phyloP scores from a whole-genome alignment of 768 basidiomycete genomes.

The Cystofilobasidium macerans region DNA sequence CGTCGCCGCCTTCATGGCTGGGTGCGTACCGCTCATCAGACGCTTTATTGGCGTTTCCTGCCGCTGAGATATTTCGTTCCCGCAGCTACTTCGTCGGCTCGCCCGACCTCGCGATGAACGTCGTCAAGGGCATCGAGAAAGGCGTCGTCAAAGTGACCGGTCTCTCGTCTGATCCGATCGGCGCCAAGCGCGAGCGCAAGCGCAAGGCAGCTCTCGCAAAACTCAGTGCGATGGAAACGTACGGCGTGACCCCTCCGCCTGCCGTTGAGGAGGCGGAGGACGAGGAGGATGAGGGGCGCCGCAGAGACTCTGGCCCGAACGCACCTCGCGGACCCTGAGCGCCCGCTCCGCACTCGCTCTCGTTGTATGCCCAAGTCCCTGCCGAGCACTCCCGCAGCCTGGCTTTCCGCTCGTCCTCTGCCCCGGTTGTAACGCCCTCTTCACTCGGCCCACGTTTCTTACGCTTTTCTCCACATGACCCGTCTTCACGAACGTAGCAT shows the following conservation, averaged over 20 bases:
- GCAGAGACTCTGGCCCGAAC: not conserved
- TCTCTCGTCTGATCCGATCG: not conserved
- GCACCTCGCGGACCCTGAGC: no score
- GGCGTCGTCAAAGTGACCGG: conserved; percentile 13
- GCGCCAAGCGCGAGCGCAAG: conserved; percentile 1
- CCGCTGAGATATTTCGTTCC: not conserved
- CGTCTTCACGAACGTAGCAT: no score
- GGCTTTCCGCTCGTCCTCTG: no score
- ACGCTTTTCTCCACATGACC: no score
- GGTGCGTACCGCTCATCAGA: not conserved
- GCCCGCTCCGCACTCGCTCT: no score
- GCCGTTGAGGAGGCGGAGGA: not conserved
- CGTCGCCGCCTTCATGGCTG: conserved; percentile 5
- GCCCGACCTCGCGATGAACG: conserved; percentile 14
- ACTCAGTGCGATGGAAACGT: not conserved
- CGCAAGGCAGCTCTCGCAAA: not conserved
- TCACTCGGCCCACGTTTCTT: no score
- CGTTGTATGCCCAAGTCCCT: no score
- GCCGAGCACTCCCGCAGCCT: no score
- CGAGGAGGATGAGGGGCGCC: not conserved
- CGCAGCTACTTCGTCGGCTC: conserved; percentile 12
- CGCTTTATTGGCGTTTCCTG: not conserved
- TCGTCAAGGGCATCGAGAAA: conserved; percentile 7
- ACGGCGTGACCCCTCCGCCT: not conserved
- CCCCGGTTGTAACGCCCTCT: no score